Evolutionary conservation across 2,329 filamentous ascomycete genomes (phyloP), one percentile per base, ranked within the genome.

Genomic region (Ceratocystis huliohia): DNA sequence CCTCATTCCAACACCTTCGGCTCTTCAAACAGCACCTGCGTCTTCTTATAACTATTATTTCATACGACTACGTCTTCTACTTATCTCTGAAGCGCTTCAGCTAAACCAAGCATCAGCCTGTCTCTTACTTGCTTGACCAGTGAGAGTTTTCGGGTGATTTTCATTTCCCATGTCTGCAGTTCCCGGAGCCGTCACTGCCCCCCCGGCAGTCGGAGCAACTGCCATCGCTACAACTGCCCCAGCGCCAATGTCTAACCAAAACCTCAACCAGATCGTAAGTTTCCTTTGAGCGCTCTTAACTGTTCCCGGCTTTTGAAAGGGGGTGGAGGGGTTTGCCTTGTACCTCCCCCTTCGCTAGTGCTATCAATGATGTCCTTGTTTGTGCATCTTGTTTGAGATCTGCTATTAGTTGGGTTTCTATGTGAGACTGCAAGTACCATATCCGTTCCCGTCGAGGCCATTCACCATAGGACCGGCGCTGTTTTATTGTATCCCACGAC

Each of bases 231-330:
- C 71, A 71, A 70, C 65, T 72, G 72, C 30, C 17, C 67, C 59
- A 33, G 61, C 33, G 72, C 75, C 77, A 8, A 86, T 91, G 77
- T 91, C 88, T 1, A 91, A 93, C 69, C 90, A 95, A 72, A 96
- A 96, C 73, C 76, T 96, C 1, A 97, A 97, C 72, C 91, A 96
- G 71, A 97, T 97, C 76, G 93, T 96, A 82, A 83, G 92, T 79
- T 37, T 30, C 50, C n/a, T 59, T 17, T 20, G 56, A 33, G 48
- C n/a, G 48, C 48, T n/a, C n/a, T 30, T 33, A 7, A 2, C 15
- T 8, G 20, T 10, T 28, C 8, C 28, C 5, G 4, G 22, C 10
- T 1, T 28, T 53, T 22, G 48, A 20, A 59, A n/a, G 15, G 3
- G 17, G 28, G 28, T 13, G 6, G 10, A 2, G 10, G 22, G 1